These are phyloP conservation scores for Cucumis melo DNA, from an alignment of 306 rosid genomes.

Conservation along the genomic window DNA sequence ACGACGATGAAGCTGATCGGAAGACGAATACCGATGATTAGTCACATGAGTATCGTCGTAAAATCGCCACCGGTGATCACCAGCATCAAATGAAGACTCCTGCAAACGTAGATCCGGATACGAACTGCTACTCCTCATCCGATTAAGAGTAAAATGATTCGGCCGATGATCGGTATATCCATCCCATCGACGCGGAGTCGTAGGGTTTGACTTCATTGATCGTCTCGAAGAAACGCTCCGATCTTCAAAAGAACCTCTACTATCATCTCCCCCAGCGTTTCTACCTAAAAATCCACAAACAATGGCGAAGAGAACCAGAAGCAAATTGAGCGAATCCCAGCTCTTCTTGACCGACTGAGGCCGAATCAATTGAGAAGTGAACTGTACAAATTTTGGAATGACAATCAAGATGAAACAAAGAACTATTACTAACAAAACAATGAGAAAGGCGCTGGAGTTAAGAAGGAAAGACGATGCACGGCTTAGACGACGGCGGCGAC, in stretches of 20 bases:
- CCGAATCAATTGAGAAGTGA: slow-evolving; percentile 38
- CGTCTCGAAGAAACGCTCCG: slow-evolving; percentile 3
- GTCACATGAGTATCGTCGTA: slow-evolving; percentile 44
- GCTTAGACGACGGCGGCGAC: slow-evolving; percentile 19
- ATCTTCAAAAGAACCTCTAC: slow-evolving; percentile 23
- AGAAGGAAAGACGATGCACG: slow-evolving; percentile 29
- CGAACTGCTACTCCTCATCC: slow-evolving; percentile 64
- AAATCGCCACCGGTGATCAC: slow-evolving; percentile 52
- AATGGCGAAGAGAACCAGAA: slow-evolving; percentile 80
- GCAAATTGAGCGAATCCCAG: slow-evolving; percentile 67
- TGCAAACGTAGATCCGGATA: slow-evolving; percentile 74
- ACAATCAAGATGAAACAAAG: slow-evolving; percentile 29
- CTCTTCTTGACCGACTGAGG: slow-evolving; percentile 56
- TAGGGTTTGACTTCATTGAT: slow-evolving; percentile 19
- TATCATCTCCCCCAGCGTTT: slow-evolving; percentile 11
- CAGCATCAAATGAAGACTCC: slow-evolving; percentile 30
- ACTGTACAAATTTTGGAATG: slow-evolving; percentile 37
- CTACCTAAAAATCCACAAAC: slow-evolving; percentile 65
- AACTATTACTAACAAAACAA: slow-evolving; percentile 28
- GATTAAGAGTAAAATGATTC: not conserved
- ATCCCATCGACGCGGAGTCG: slow-evolving; percentile 35
- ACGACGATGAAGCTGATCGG: slow-evolving; percentile 19
- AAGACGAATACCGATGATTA: slow-evolving; percentile 13
- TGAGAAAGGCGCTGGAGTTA: slow-evolving; percentile 37
- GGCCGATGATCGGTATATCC: slow-evolving; percentile 33